Evolutionary conservation across 2,329 filamentous ascomycete species (phyloP).

Genomic region (Epichloe amarillans): DNA sequence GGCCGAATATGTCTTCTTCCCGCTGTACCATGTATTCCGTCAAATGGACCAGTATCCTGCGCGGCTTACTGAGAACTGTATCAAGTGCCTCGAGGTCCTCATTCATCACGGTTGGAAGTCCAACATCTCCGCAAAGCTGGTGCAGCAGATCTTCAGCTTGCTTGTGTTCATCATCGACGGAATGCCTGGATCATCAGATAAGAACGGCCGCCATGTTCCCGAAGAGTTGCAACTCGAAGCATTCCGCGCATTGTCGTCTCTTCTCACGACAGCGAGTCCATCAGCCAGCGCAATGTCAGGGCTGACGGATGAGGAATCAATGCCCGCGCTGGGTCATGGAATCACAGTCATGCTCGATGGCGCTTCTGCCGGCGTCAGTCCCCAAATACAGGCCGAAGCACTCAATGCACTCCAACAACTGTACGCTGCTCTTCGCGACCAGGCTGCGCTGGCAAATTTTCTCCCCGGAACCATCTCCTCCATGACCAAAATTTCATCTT

Average conservation of each 20-base stretch:
- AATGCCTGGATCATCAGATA: conserved; percentile 38
- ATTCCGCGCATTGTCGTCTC: conserved; percentile 52
- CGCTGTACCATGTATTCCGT: conserved; percentile 74
- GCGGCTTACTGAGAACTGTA: conserved; percentile 57
- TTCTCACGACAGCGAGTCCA: conserved; percentile 47
- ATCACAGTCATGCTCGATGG: conserved; percentile 70
- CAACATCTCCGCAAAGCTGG: conserved; percentile 56
- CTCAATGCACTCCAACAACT: conserved; percentile 50
- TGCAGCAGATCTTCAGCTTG: conserved; percentile 74
- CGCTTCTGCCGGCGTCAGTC: conserved; percentile 48
- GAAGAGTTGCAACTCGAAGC: conserved; percentile 67
- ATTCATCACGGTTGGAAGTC: conserved; percentile 68
- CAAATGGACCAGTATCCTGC: conserved; percentile 59
- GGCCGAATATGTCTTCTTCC: conserved; percentile 91
- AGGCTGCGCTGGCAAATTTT: conserved; percentile 68
- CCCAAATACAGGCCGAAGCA: conserved; percentile 59
- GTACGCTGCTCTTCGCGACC: conserved; percentile 52
- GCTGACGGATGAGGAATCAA: conserved; percentile 42
- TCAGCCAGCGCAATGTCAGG: conserved; percentile 34
- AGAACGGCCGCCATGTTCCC: conserved; percentile 30
- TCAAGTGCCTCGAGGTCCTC: conserved; percentile 63
- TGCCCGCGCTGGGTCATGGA: conserved; percentile 71
- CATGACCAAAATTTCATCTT: conserved; percentile 61
- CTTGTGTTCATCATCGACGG: conserved; percentile 72
- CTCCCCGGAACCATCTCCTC: conserved; percentile 73